Base-by-base conservation (phyloP, 441 rosid genomes). In the Mallotus repandus region DNA sequence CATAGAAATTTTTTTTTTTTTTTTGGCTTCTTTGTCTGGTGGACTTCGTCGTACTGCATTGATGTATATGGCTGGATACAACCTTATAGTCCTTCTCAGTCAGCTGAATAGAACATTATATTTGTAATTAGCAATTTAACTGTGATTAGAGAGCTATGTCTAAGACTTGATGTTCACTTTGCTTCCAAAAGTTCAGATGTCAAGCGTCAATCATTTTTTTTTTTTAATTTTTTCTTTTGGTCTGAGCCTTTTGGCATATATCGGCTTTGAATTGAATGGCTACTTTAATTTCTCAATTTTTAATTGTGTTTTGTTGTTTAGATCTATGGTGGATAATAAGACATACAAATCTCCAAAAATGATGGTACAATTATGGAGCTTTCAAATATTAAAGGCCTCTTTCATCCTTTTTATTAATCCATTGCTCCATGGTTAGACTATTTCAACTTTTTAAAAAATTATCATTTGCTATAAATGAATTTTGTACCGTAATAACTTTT, bases 51-150 rank as follows among this genome's bases (percentile, higher is more conserved):
- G 21, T 35, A 35, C 5, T 57, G 63, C 41, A 57, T 4, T 29
- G 21, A 63, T 69, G 73, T 45, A 43, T 22, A 57, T 57, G 66
- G 74, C 74, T 59, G 66, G 74, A 70, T 25, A 70, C 66, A 46
- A 6, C 73, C 64, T 43, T 69, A 4, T 35, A 7, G 64, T 69
- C 63, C 21, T 57, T 57, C 21, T 29, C 55, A 15, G 16, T 56
- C 43, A 54, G 19, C 21, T 15, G 21, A 54, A 54, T 53, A 16
- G 2, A 49, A 49, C 11, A 49, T 49, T 49, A 12, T 10, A 11
- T 0, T 49, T 49, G 7, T 7, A 49, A 49, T 49, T 49, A 49
- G 53, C 10, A 49, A 10, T 49, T 48, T 49, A 49, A 49, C 4
- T 49, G 15, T 49, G 14, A 13, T 49, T 46, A 7, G 14, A 45